phyloP scores from a whole-genome alignment of 352 stramenopile species.

The Phytophthora macrochlamydospora region DNA sequence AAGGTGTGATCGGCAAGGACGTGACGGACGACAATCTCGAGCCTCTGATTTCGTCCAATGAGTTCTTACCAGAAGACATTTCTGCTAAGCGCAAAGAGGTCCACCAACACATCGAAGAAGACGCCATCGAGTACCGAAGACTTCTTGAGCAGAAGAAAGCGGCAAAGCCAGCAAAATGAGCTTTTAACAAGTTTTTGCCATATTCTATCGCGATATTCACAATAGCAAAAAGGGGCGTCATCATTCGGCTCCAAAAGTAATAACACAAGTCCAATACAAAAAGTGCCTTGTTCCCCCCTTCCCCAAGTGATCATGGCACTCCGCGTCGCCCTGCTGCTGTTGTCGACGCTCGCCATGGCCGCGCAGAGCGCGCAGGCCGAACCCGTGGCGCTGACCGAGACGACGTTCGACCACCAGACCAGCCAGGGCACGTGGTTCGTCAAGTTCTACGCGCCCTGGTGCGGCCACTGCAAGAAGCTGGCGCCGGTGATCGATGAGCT shows the following conservation, averaged over 20 bases:
- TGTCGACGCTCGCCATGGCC: conserved; percentile 28
- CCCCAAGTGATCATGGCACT: conserved; percentile 25
- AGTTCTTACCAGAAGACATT: conserved; percentile 53
- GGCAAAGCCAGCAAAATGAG: conserved; percentile 11
- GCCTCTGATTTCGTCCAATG: conserved; percentile 39
- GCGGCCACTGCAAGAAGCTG: conserved; percentile 84
- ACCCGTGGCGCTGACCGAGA: conserved; percentile 45
- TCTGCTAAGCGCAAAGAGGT: conserved; percentile 37
- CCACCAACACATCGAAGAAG: conserved; percentile 36
- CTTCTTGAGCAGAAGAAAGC: conserved; percentile 25
- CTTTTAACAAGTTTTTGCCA: not conserved
- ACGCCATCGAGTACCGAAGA: conserved; percentile 34
- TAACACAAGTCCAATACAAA: not conserved
- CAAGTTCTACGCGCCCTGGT: conserved; percentile 90
- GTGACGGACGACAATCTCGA: conserved; percentile 49
- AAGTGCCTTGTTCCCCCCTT: not conserved
- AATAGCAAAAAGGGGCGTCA: not conserved
- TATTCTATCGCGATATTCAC: not conserved
- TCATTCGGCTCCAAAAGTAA: too few species aligned
- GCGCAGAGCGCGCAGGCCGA: conserved; percentile 27
- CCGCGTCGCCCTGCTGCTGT: conserved; percentile 23
- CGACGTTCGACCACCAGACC: conserved; percentile 67
- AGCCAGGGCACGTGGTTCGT: conserved; percentile 67
- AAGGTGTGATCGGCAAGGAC: conserved; percentile 41
- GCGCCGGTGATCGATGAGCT: conserved; percentile 68